phyloP scores from a whole-genome alignment of 2,329 filamentous ascomycete species.

The Trichoderma koningii region DNA sequence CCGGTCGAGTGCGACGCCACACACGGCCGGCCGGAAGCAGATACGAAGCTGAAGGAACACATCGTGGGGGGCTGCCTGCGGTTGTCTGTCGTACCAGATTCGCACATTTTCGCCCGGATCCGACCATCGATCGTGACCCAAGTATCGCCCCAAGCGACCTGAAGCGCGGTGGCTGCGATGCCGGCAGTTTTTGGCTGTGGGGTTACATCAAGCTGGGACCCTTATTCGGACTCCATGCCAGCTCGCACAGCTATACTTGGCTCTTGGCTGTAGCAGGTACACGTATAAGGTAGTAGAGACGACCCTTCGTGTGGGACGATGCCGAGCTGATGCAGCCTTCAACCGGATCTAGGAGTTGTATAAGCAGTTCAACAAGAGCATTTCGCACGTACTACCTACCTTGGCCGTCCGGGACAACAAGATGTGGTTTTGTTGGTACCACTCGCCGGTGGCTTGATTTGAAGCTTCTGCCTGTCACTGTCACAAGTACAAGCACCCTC shows the following conservation, averaged over 20 bases:
- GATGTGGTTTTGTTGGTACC: too few relatives aligned
- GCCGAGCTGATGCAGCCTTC: too few relatives aligned
- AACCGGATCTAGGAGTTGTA: background rate
- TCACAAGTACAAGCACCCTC: background rate
- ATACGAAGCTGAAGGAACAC: background rate
- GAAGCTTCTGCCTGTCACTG: background rate
- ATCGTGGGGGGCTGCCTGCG: background rate
- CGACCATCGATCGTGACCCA: conserved; percentile 6
- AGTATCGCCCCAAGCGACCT: background rate
- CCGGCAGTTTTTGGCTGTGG: conserved; percentile 1
- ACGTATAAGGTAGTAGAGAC: background rate
- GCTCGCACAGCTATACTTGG: too few relatives aligned
- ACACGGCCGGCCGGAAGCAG: background rate
- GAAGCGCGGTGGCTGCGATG: background rate
- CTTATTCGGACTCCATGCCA: background rate
- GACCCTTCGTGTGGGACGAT: background rate
- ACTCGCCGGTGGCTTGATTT: too few relatives aligned
- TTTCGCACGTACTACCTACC: too few relatives aligned
- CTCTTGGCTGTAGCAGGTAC: background rate
- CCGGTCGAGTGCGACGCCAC: background rate
- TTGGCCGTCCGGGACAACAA: too few relatives aligned
- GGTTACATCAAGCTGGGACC: conserved; percentile 14
- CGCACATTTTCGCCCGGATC: background rate
- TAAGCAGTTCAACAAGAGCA: background rate
- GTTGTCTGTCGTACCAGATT: background rate